Conservation (phyloP, 257 asterid species). For the Cordia subcordata region DNA sequence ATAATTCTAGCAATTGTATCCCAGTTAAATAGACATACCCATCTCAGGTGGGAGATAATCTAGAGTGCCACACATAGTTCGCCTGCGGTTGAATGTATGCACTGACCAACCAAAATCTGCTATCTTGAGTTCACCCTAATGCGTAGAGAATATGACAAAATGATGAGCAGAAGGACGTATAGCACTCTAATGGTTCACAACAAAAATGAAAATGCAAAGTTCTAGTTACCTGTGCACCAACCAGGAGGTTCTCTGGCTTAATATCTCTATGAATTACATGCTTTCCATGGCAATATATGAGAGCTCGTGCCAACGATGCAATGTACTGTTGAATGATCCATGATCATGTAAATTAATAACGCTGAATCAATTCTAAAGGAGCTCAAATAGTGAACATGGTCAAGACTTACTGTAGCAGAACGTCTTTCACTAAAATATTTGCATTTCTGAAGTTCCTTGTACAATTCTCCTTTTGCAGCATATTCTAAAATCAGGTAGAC, state of each 20-base stretch:
- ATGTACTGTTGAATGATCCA: constrained; percentile 54
- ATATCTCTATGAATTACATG: constrained; percentile 97
- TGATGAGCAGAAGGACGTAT: not conserved
- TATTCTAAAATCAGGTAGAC: constrained; percentile 86
- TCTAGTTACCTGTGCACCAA: constrained; percentile 76
- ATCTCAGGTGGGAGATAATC: constrained; percentile 99
- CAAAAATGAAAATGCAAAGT: not conserved
- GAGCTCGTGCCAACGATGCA: constrained; percentile 94
- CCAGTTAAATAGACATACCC: constrained; percentile 46
- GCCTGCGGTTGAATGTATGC: constrained; percentile 89
- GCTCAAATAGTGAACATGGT: not conserved
- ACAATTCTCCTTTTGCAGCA: constrained; percentile 95
- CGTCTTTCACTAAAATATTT: constrained; percentile 83
- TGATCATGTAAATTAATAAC: constrained; percentile 1
- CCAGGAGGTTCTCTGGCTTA: constrained; percentile 92
- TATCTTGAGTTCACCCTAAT: constrained; percentile 91
- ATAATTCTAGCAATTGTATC: not conserved
- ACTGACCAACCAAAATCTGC: constrained; percentile 99
- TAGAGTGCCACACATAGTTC: constrained; percentile 97
- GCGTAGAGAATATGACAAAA: constrained; percentile 5
- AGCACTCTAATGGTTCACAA: not conserved
- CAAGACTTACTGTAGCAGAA: constrained; percentile 75
- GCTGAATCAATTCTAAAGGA: constrained; percentile 5
- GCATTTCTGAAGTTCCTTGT: constrained; percentile 80
- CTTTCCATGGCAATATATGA: constrained; percentile 93